phyloP scores from a whole-genome alignment of 2,329 filamentous ascomycete genomes.

The Aspergillus tanneri region DNA sequence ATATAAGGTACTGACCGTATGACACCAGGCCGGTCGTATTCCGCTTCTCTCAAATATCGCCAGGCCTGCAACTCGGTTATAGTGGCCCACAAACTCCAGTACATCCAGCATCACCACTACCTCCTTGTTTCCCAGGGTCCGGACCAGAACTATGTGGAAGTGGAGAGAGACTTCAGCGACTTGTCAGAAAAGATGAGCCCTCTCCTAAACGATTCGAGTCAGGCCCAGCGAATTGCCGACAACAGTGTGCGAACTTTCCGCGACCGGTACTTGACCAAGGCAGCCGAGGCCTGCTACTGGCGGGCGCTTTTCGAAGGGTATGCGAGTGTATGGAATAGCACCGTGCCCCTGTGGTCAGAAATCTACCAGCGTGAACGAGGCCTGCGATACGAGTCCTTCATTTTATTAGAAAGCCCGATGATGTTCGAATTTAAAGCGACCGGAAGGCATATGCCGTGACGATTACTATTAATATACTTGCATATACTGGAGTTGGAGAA shows the following conservation, averaged over 20 bases:
- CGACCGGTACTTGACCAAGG: conserved; percentile 51
- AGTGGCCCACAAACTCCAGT: conserved; percentile 48
- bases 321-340: conserved; percentile 24
- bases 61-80: conserved; percentile 50
- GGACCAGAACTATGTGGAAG: conserved; percentile 49
- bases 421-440: conserved; percentile 25
- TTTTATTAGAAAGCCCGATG: conserved; percentile 25
- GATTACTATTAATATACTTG: no score
- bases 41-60: conserved; percentile 51
- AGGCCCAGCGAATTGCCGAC: conserved; percentile 46
- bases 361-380: conserved; percentile 15
- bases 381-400: conserved; percentile 32
- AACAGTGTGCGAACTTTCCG: conserved; percentile 48
- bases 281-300: conserved; percentile 55
- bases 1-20: background rate
- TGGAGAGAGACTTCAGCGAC: conserved; percentile 56
- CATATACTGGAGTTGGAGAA: conserved; percentile 4
- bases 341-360: conserved; percentile 9
- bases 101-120: conserved; percentile 48
- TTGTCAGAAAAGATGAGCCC: conserved; percentile 40
- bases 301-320: conserved; percentile 41
- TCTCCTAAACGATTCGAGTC: conserved; percentile 35
- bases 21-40: conserved; percentile 42
- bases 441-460: background rate
- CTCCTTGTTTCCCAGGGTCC: conserved; percentile 43